phyloP scores from a whole-genome alignment of 163 green algal species.

The Scenedesmus sp. region DNA sequence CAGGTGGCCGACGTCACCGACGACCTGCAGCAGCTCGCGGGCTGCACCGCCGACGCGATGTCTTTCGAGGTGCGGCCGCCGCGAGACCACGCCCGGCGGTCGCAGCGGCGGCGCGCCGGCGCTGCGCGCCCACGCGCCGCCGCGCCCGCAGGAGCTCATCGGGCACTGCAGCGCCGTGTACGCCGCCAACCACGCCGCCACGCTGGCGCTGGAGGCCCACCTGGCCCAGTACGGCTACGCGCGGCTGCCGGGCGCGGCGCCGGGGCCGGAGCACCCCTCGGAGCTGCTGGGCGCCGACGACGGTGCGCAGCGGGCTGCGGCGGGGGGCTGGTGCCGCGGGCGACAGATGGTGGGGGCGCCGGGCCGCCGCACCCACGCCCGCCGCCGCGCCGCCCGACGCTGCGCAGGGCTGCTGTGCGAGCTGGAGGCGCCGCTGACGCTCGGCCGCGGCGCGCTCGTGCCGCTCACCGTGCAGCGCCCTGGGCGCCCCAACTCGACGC shows the following conservation, averaged over 20 bases:
- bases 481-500: slow-evolving; percentile 9
- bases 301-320: background rate
- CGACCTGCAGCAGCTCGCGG: slow-evolving; percentile 56
- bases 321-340: no score
- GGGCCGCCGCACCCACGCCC: no score
- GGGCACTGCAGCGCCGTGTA: slow-evolving; percentile 62
- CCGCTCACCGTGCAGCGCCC: slow-evolving; percentile 8
- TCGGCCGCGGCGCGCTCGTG: no score
- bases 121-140: no score
- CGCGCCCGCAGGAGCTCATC: slow-evolving; percentile 56
- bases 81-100: background rate
- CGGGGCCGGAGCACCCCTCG: slow-evolving; percentile 47
- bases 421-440: no score
- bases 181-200: slow-evolving; percentile 48
- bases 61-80: slow-evolving; percentile 52
- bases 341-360: no score
- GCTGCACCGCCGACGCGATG: slow-evolving; percentile 50
- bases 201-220: slow-evolving; percentile 49
- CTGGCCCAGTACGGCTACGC: slow-evolving; percentile 58
- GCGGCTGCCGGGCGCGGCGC: background rate
- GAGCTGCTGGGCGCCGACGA: background rate
- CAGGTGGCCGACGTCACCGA: slow-evolving; percentile 54
- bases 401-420: no score
- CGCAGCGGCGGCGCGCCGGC: no score
- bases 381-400: no score